Evolutionary conservation across 371 early-diverging fungal species (phyloP).

Genomic region (Capillidium heterosporum): DNA sequence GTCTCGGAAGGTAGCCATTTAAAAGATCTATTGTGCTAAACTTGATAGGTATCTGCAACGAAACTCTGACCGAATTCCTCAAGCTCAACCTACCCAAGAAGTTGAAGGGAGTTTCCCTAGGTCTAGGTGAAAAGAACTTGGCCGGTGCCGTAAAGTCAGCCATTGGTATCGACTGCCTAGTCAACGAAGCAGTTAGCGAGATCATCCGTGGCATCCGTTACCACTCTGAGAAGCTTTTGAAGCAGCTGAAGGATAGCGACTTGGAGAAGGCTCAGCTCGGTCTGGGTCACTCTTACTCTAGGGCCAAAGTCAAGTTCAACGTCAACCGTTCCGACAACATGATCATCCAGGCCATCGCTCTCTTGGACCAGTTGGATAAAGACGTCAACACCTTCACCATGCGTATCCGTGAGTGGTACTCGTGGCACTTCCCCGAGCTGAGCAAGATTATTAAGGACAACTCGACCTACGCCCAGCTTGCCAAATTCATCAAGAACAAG

Average conservation of each 20-base stretch:
- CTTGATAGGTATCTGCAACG: constrained; percentile 49
- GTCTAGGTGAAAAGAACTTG: constrained; percentile 84
- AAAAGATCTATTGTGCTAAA: not conserved
- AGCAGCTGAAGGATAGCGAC: constrained; percentile 80
- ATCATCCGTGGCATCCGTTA: constrained; percentile 82
- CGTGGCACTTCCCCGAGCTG: constrained; percentile 98
- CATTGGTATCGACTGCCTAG: constrained; percentile 56
- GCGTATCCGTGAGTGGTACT: constrained; percentile 97
- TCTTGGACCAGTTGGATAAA: constrained; percentile 87
- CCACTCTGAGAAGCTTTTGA: constrained; percentile 75
- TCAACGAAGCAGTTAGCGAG: constrained; percentile 68
- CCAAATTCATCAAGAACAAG: constrained; percentile 82
- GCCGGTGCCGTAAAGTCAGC: constrained; percentile 72
- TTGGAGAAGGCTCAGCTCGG: constrained; percentile 86
- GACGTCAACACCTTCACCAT: constrained; percentile 95
- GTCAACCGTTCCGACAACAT: constrained; percentile 89
- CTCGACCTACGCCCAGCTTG: constrained; percentile 71
- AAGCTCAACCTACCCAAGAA: constrained; percentile 81
- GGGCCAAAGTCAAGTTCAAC: constrained; percentile 98
- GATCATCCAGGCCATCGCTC: constrained; percentile 87
- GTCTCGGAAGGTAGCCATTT: constrained; percentile 74
- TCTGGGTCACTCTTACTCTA: constrained; percentile 93
- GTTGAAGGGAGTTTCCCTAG: constrained; percentile 57
- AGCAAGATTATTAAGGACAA: constrained; percentile 88
- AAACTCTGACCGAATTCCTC: constrained; percentile 74